These are phyloP conservation scores for Phanerodontia chrysosporium DNA, from an alignment of 768 basidiomycete species.

Conservation along the genomic window DNA sequence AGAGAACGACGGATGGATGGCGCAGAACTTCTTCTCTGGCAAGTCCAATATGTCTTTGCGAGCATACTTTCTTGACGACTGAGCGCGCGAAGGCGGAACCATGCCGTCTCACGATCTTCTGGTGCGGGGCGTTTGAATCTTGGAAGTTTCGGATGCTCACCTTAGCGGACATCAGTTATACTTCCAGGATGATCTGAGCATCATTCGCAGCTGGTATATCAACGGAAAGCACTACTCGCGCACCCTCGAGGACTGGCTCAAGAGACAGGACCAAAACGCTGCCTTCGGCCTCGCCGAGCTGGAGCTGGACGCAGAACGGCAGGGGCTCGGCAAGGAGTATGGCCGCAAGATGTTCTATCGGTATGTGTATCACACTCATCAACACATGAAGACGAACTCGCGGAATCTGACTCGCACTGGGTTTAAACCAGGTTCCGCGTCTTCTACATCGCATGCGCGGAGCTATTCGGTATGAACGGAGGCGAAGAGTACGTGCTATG, in stretches of 20 bases:
- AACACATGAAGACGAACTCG: background rate
- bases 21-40: constrained; percentile 67
- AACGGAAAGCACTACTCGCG: constrained; percentile 61
- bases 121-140: constrained; percentile 28
- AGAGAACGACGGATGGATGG: constrained; percentile 72
- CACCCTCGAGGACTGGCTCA: constrained; percentile 64
- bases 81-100: constrained; percentile 51
- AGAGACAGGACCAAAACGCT: constrained; percentile 49
- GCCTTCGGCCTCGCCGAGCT: constrained; percentile 47
- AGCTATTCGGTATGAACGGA: constrained; percentile 56
- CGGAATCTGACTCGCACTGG: background rate
- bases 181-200: constrained; percentile 60
- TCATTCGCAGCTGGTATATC: constrained; percentile 58
- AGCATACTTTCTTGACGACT: background rate
- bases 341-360: constrained; percentile 58
- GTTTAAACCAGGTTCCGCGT: constrained; percentile 48
- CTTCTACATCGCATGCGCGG: constrained; percentile 70
- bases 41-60: constrained; percentile 1
- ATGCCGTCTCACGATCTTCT: constrained; percentile 68
- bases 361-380: constrained; percentile 19
- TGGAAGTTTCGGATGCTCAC: background rate
- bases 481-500: constrained; percentile 46
- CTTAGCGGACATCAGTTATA: constrained; percentile 43
- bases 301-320: constrained; percentile 41
- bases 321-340: constrained; percentile 43